Percentiles rank a stretch among this genome's conserved stretches.
phyloP scores from a whole-genome alignment of 208 protist genomes.

The Zelonia costaricensis region DNA sequence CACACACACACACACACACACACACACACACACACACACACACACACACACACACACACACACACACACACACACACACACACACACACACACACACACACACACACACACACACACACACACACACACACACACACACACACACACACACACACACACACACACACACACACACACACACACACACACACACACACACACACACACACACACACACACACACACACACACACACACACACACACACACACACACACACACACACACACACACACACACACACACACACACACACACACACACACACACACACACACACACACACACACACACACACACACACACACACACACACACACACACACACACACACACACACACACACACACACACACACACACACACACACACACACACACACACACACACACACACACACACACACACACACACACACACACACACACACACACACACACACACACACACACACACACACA shows the following conservation, averaged over 20 bases:
- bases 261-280: not conserved
- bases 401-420: not conserved
- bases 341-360: too few relatives aligned
- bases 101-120: not conserved
- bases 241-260: not conserved
- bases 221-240: not conserved
- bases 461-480: not conserved
- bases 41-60: not conserved
- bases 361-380: too few relatives aligned
- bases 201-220: not conserved
- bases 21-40: not conserved
- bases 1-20: too few relatives aligned
- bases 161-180: not conserved
- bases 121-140: not conserved
- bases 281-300: conserved; percentile 1
- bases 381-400: not conserved
- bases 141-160: too few relatives aligned
- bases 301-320: too few relatives aligned
- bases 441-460: too few relatives aligned
- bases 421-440: not conserved
- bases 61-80: not conserved
- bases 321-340: not conserved
- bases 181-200: not conserved
- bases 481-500: not conserved
- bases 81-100: not conserved